Percentiles rank a stretch among this genome's conserved stretches.
Conservation (phyloP, 1,284 basidiomycete genomes). For the Tremellales sp. region DNA sequence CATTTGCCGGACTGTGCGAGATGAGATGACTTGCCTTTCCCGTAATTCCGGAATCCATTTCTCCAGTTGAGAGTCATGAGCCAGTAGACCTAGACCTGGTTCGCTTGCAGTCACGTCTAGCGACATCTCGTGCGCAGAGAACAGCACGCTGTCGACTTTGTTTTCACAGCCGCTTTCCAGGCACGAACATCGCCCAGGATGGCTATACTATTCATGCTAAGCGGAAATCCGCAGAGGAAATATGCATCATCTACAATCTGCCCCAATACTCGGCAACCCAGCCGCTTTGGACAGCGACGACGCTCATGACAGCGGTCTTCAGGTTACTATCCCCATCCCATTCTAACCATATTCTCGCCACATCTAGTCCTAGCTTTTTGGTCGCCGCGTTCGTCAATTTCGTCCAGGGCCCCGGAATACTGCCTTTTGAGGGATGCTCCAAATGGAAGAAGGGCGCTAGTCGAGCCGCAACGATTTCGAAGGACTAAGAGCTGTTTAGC, state of each 20-base stretch:
- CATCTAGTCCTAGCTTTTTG: constrained; percentile 55
- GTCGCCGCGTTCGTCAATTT: constrained; percentile 54
- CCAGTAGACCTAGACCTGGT: neutral
- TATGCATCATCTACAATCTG: too few species aligned
- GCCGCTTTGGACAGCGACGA: too few species aligned
- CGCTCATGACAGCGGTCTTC: too few species aligned
- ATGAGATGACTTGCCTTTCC: neutral
- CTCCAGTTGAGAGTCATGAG: neutral
- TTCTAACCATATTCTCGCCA: constrained; percentile 42
- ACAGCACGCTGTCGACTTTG: too few species aligned
- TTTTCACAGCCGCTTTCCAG: too few species aligned
- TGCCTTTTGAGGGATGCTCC: constrained; percentile 64
- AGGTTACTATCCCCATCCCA: constrained; percentile 25
- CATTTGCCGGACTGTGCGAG: neutral
- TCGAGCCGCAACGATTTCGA: constrained; percentile 31
- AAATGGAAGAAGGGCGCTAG: constrained; percentile 74
- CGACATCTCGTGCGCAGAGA: too few species aligned
- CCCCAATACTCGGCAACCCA: too few species aligned
- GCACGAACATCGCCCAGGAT: too few species aligned
- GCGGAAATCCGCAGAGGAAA: too few species aligned
- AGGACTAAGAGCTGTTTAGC: too few species aligned
- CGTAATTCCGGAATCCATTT: neutral
- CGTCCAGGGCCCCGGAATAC: constrained; percentile 66
- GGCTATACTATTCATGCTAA: too few species aligned
- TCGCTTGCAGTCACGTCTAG: too few species aligned